Conservation (phyloP, 208 protist genomes). For the Blastocrithidia nonstop region DNA sequence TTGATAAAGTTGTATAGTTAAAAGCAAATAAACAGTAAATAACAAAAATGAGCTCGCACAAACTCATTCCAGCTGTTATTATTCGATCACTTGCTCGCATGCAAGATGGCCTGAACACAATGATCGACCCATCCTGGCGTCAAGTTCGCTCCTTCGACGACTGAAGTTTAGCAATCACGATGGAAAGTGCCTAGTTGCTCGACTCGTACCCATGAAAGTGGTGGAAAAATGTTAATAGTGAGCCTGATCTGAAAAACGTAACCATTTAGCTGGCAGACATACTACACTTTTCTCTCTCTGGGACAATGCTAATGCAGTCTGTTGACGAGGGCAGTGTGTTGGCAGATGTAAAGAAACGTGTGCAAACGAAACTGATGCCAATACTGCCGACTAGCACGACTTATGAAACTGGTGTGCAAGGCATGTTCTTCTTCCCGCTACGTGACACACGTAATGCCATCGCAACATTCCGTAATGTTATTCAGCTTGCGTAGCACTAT, state of each 20-base stretch:
- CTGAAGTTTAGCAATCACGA: slow-evolving; percentile 81
- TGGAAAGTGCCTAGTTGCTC: slow-evolving; percentile 76
- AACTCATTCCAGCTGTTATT: slow-evolving; percentile 11
- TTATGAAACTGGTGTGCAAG: slow-evolving; percentile 13
- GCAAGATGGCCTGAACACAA: slow-evolving; percentile 70
- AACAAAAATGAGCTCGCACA: too few species aligned
- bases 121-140: slow-evolving; percentile 64
- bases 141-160: slow-evolving; percentile 47
- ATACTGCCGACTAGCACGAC: slow-evolving; percentile 6
- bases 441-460: slow-evolving; percentile 53
- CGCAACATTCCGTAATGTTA: slow-evolving; percentile 75
- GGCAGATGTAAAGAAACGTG: slow-evolving; percentile 6
- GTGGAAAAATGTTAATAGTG: slow-evolving; percentile 82
- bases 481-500: slow-evolving; percentile 59
- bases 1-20: too few species aligned
- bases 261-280: slow-evolving; percentile 86
- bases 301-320: slow-evolving; percentile 48
- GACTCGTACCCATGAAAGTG: slow-evolving; percentile 90
- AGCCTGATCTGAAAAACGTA: slow-evolving; percentile 68
- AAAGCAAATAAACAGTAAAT: too few species aligned
- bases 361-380: slow-evolving; percentile 15
- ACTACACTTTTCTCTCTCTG: slow-evolving; percentile 82
- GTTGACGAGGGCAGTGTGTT: slow-evolving; percentile 9
- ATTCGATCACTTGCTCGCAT: slow-evolving; percentile 33
- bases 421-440: slow-evolving; percentile 53